A percentile compares a stretch with the other conserved stretches of the same genome.
phyloP scores from a whole-genome alignment of 164 flowering plant species.

The Berberis vulgaris region DNA sequence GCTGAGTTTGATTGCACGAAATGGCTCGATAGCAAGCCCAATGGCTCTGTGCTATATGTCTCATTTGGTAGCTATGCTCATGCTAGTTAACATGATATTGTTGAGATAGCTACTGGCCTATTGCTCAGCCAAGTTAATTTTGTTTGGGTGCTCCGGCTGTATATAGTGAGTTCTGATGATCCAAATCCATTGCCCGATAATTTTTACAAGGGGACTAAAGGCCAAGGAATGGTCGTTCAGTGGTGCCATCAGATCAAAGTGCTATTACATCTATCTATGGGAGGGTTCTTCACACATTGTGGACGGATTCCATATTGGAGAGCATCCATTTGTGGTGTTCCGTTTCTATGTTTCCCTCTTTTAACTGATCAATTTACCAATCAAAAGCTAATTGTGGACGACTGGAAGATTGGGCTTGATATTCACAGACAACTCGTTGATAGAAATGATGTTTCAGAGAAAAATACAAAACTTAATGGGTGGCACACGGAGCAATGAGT shows the following conservation, averaged over 20 bases:
- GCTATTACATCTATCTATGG: constrained; percentile 45
- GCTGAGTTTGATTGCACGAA: constrained; percentile 62
- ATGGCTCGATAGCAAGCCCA: constrained; percentile 57
- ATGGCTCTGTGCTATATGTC: constrained; percentile 59
- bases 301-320: constrained; percentile 76
- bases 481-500: constrained; percentile 23
- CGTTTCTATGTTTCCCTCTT: constrained; percentile 64
- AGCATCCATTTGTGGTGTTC: constrained; percentile 49
- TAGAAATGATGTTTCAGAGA: constrained; percentile 31
- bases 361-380: too few relatives aligned
- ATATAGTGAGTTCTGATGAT: constrained; percentile 47
- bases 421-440: constrained; percentile 13
- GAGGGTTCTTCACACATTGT: constrained; percentile 77
- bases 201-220: constrained; percentile 23
- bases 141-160: constrained; percentile 71
- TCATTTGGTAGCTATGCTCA: constrained; percentile 86
- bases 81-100: constrained; percentile 31
- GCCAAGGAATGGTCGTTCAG: constrained; percentile 37
- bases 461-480: constrained; percentile 35
- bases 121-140: constrained; percentile 38
- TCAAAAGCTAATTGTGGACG: constrained; percentile 29
- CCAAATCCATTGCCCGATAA: constrained; percentile 40
- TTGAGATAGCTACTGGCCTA: constrained; percentile 59
- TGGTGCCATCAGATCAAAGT: constrained; percentile 66
- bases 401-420: constrained; percentile 64